A percentile compares a stretch with the other conserved stretches of the same genome.
Evolutionary conservation across 495 filamentous ascomycete genomes (phyloP).

Genomic region (Penicillium paxilli): DNA sequence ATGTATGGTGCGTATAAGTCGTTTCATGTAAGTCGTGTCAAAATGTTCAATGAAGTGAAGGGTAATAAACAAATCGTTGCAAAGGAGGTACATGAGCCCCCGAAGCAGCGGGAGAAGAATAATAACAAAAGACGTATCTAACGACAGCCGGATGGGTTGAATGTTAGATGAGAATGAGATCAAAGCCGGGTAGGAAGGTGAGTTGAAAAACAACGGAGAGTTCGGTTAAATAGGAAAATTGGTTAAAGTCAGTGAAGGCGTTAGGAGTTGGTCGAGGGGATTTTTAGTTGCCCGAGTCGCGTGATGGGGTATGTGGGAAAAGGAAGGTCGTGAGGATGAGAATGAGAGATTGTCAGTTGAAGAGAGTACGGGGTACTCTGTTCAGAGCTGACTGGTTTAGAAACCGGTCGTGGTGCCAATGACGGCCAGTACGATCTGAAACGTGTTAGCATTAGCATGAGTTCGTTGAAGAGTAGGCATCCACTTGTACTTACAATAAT

Average conservation of each 20-base stretch:
- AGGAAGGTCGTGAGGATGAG: not conserved
- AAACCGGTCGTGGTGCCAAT: slow-evolving; percentile 53
- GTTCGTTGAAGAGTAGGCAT: not conserved
- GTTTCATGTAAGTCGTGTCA: slow-evolving; percentile 36
- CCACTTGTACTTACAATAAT: slow-evolving; percentile 60
- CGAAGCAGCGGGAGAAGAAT: not conserved
- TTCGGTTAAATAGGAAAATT: slow-evolving; percentile 1
- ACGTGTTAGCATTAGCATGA: slow-evolving; percentile 13
- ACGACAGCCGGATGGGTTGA: slow-evolving; percentile 4
- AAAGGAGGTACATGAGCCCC: not conserved
- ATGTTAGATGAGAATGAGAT: slow-evolving; percentile 1
- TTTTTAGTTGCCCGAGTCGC: slow-evolving; percentile 10
- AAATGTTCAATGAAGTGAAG: slow-evolving; percentile 27
- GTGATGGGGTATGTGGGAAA: slow-evolving; percentile 6
- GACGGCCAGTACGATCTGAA: slow-evolving; percentile 57
- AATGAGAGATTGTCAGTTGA: not conserved
- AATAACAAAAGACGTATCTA: slow-evolving; percentile 1
- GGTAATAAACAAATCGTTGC: slow-evolving; percentile 13
- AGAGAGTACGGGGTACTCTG: not conserved
- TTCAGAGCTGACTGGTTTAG: slow-evolving; percentile 16
- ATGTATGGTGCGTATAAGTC: slow-evolving; percentile 34
- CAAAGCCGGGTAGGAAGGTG: not conserved
- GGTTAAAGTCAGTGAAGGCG: slow-evolving; percentile 9
- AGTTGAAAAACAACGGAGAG: not conserved
- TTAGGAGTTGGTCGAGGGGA: not conserved